Conservation (phyloP, 2,329 filamentous ascomycete genomes). For the Stemphylium beticola region DNA sequence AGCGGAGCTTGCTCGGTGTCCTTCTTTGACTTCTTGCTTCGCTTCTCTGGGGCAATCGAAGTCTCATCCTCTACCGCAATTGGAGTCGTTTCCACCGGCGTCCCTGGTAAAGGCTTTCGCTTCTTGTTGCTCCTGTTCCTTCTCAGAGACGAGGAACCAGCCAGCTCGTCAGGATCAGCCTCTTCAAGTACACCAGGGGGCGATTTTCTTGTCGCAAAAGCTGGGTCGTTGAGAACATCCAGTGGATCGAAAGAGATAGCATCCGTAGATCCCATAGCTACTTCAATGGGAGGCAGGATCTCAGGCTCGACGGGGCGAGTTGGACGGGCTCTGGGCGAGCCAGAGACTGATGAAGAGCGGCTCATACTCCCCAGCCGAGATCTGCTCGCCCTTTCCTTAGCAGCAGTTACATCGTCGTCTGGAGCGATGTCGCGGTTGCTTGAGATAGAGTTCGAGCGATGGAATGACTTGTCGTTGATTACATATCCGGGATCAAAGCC, state of each 20-base stretch:
- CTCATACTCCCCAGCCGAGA: conserved; percentile 41
- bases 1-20: conserved; percentile 32
- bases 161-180: conserved; percentile 46
- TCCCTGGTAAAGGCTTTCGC: conserved; percentile 20
- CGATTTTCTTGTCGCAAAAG: conserved; percentile 44
- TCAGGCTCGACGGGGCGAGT: conserved; percentile 20
- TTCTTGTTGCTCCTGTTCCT: conserved; percentile 56
- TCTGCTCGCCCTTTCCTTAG: conserved; percentile 35
- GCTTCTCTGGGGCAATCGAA: conserved; percentile 24
- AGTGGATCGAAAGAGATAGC: conserved; percentile 47
- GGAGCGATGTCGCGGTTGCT: conserved; percentile 36
- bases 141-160: conserved; percentile 51
- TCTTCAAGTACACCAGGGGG: conserved; percentile 45
- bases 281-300: conserved; percentile 44
- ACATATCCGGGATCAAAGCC: conserved; percentile 56
- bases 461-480: conserved; percentile 50
- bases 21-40: conserved; percentile 41
- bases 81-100: conserved; percentile 4
- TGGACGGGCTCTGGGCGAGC: conserved; percentile 32
- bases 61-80: not conserved
- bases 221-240: conserved; percentile 45
- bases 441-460: conserved; percentile 37
- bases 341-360: conserved; percentile 38
- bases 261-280: conserved; percentile 40
- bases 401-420: conserved; percentile 42